These are phyloP conservation scores for Leccinum aurantiacum DNA, from an alignment of 768 basidiomycete species.

Conservation along the genomic window DNA sequence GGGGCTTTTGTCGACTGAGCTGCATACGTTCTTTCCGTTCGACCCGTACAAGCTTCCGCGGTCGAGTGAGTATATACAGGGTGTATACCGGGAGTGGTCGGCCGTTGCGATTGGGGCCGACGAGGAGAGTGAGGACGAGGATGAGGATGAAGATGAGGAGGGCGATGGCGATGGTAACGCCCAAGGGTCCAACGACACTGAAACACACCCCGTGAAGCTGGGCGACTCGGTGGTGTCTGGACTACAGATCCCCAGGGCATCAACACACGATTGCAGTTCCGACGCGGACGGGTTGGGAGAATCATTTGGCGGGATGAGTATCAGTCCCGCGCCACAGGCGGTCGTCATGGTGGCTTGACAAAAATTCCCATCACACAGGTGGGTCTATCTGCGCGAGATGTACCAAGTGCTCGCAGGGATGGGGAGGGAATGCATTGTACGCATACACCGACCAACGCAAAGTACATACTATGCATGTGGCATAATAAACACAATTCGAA, in stretches of 20 bases:
- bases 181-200: not conserved
- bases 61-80: constrained; percentile 74
- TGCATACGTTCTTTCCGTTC: constrained; percentile 97
- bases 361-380: not conserved
- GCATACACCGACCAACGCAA: not conserved
- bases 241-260: constrained; percentile 24
- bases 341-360: constrained; percentile 15
- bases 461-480: not conserved
- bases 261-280: constrained; percentile 18
- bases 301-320: constrained; percentile 81
- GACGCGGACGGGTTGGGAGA: constrained; percentile 58
- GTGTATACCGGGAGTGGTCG: constrained; percentile 89
- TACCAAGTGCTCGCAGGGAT: not conserved
- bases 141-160: constrained; percentile 38
- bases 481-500: not conserved
- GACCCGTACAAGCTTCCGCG: constrained; percentile 92
- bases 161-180: constrained; percentile 11
- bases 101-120: constrained; percentile 70
- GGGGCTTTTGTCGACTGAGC: constrained; percentile 54
- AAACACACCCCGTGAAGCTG: constrained; percentile 8
- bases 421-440: not conserved
- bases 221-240: constrained; percentile 3
- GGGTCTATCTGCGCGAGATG: not conserved
- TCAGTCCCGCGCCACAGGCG: constrained; percentile 56
- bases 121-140: constrained; percentile 70